A percentile compares a stretch with the other conserved stretches of the same genome.
phyloP scores from a whole-genome alignment of 129 eudicot species.

The Chrysanthemum seticuspe region DNA sequence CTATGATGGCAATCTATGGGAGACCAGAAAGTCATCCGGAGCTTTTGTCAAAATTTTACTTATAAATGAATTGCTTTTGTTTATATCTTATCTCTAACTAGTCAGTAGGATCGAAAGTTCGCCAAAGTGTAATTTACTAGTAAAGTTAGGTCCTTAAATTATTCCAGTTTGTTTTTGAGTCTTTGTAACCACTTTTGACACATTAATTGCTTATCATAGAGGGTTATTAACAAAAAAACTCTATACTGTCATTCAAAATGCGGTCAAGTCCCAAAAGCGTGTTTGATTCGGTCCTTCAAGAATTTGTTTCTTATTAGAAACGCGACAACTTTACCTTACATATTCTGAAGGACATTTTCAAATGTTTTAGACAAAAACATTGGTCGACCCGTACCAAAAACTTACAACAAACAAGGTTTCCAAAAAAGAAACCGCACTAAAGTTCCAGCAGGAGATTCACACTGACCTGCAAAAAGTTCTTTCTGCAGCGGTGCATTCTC shows the following conservation, averaged over 20 bases:
- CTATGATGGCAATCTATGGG: background rate
- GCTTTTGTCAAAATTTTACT: background rate
- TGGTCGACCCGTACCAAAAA: no score
- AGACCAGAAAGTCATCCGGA: background rate
- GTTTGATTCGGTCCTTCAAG: no score
- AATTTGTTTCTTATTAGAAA: no score
- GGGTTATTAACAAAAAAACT: no score
- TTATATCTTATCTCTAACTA: background rate
- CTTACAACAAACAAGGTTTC: background rate
- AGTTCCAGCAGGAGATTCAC: background rate
- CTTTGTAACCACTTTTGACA: background rate
- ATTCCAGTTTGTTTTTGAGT: no score
- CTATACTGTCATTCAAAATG: no score
- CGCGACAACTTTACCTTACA: no score
- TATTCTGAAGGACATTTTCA: no score
- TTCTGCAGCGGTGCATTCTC: slow-evolving; percentile 1
- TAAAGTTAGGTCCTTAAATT: background rate
- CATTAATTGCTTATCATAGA: background rate
- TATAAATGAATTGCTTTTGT: background rate
- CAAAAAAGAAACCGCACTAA: background rate
- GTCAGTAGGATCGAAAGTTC: background rate
- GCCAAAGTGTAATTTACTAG: background rate
- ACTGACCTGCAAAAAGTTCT: slow-evolving; percentile 15
- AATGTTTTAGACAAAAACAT: no score
- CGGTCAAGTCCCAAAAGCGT: no score